These are phyloP conservation scores for Rhododendron ferrugineum DNA, from an alignment of 148 eudicot genomes.

Conservation along the genomic window DNA sequence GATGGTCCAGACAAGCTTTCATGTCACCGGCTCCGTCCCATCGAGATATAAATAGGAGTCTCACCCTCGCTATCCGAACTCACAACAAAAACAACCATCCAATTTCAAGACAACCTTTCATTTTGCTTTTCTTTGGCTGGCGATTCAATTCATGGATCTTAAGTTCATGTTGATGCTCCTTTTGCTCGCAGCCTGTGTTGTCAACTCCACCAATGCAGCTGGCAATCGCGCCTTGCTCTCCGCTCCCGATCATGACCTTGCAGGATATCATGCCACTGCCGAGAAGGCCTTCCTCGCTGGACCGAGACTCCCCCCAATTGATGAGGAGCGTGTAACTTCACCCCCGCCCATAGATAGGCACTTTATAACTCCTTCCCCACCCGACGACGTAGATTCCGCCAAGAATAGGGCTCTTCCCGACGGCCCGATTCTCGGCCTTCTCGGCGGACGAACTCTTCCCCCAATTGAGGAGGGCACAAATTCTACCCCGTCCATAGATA, in stretches of 20 bases:
- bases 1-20: background rate
- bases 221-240: background rate
- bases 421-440: background rate
- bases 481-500: background rate
- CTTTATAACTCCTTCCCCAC: background rate
- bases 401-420: background rate
- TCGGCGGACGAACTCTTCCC: background rate
- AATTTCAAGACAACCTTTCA: background rate
- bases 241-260: background rate
- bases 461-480: no score
- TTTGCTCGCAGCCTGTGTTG: background rate
- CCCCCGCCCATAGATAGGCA: background rate
- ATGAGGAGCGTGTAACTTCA: background rate
- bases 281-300: background rate
- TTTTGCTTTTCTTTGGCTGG: background rate
- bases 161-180: background rate
- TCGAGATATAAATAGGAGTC: background rate
- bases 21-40: background rate
- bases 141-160: background rate
- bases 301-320: background rate
- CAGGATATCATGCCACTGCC: background rate
- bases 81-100: background rate
- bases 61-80: background rate
- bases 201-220: background rate
- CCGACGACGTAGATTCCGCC: background rate